Conservation (phyloP, 75 land plant genomes). For the Pinus taeda region DNA sequence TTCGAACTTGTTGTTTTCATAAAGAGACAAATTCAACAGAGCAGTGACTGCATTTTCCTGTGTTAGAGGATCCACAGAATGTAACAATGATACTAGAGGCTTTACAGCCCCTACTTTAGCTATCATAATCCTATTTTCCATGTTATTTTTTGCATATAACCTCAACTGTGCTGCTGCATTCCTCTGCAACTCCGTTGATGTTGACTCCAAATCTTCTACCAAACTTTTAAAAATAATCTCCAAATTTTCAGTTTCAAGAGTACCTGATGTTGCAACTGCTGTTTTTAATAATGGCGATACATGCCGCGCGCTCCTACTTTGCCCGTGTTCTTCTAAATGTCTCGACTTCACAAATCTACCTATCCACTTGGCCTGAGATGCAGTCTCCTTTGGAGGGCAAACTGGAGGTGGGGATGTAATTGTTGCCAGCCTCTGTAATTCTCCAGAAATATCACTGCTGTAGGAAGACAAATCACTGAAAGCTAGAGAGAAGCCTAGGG, state of each 20-base stretch:
- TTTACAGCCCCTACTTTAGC: conserved; percentile 63
- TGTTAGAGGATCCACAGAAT: conserved; percentile 41
- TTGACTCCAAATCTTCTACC: conserved; percentile 29
- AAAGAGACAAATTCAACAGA: conserved; percentile 75
- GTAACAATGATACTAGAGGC: conserved; percentile 51
- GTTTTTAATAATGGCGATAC: background rate
- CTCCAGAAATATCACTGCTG: conserved; percentile 10
- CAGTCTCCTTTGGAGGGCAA: conserved; percentile 1
- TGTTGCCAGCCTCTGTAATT: conserved; percentile 8
- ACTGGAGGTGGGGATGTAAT: background rate
- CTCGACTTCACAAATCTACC: conserved; percentile 13
- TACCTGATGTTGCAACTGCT: background rate
- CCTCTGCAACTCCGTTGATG: conserved; percentile 31
- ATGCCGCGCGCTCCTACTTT: background rate
- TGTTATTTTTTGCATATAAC: conserved; percentile 60
- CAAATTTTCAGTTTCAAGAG: conserved; percentile 5
- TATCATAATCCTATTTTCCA: conserved; percentile 60
- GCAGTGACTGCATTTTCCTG: conserved; percentile 85
- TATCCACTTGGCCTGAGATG: conserved; percentile 9
- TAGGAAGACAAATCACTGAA: conserved; percentile 12
- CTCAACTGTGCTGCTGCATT: conserved; percentile 64
- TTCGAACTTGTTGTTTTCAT: conserved; percentile 42
- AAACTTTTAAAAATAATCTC: conserved; percentile 1
- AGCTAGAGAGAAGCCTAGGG: conserved; percentile 5
- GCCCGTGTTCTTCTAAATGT: background rate